phyloP scores from a whole-genome alignment of 495 filamentous ascomycete species.

The Viridothelium virens region DNA sequence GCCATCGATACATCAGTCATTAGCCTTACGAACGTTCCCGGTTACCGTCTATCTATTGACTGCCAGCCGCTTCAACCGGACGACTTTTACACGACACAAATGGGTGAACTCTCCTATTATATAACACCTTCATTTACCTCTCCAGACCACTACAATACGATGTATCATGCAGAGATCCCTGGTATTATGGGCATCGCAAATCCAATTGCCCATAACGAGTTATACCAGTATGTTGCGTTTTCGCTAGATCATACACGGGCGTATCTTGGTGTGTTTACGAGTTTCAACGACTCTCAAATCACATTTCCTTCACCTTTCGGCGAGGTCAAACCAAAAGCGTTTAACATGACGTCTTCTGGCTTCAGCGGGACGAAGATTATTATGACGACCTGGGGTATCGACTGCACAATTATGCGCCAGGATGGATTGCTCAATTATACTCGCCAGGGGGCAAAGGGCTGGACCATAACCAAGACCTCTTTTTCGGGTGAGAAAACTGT shows the following conservation, averaged over 20 bases:
- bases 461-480: background rate
- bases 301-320: conserved; percentile 1
- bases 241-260: background rate
- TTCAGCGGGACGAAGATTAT: background rate
- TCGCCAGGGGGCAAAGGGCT: background rate
- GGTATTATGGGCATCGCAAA: background rate
- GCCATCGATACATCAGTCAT: background rate
- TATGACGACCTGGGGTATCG: background rate
- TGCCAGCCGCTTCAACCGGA: background rate
- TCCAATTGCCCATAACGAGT: background rate
- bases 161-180: background rate
- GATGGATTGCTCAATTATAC: background rate
- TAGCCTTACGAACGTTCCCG: background rate
- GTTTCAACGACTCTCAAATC: background rate
- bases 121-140: background rate
- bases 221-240: background rate
- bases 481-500: background rate
- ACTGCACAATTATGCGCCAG: conserved; percentile 3
- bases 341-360: background rate
- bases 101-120: background rate
- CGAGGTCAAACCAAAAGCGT: background rate
- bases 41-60: background rate
- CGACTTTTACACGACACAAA: background rate
- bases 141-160: background rate
- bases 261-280: background rate